phyloP scores from a whole-genome alignment of 2,329 filamentous ascomycete genomes.

The Aurifilum marmelostoma region DNA sequence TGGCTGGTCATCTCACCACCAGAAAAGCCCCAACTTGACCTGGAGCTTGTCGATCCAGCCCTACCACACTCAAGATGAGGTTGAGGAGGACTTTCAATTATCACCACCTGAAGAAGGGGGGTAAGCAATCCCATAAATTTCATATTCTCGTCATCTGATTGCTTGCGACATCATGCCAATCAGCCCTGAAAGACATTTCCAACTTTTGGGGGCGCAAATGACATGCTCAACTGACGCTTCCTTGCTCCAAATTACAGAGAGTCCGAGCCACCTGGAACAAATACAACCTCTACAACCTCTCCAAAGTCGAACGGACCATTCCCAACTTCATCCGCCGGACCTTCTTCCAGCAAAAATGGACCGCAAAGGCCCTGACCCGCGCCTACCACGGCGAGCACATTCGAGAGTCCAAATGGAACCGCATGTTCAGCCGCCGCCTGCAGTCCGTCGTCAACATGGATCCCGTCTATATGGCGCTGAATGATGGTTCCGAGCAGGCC shows the following conservation, averaged over 20 bases:
- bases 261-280: conserved; percentile 96
- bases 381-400: conserved; percentile 96
- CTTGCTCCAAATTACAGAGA: conserved; percentile 64
- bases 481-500: conserved; percentile 83
- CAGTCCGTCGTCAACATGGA: conserved; percentile 86
- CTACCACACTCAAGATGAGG: conserved; percentile 46
- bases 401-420: conserved; percentile 89
- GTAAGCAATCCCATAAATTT: conserved; percentile 49
- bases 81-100: conserved; percentile 63
- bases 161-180: conserved; percentile 18
- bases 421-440: conserved; percentile 84
- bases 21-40: conserved; percentile 13
- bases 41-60: conserved; percentile 21
- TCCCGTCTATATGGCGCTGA: conserved; percentile 73
- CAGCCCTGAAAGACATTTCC: not conserved
- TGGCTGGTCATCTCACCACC: conserved; percentile 12
- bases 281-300: conserved; percentile 92
- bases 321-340: conserved; percentile 53
- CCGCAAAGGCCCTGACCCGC: conserved; percentile 79
- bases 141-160: conserved; percentile 20
- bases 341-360: conserved; percentile 99
- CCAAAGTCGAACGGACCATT: conserved; percentile 33
- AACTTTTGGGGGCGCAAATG: no score
- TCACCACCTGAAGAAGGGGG: conserved; percentile 67
- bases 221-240: conserved; percentile 7